These are phyloP conservation scores for Przewalskia tangutica DNA, from an alignment of 257 asterid genomes.

Conservation along the genomic window DNA sequence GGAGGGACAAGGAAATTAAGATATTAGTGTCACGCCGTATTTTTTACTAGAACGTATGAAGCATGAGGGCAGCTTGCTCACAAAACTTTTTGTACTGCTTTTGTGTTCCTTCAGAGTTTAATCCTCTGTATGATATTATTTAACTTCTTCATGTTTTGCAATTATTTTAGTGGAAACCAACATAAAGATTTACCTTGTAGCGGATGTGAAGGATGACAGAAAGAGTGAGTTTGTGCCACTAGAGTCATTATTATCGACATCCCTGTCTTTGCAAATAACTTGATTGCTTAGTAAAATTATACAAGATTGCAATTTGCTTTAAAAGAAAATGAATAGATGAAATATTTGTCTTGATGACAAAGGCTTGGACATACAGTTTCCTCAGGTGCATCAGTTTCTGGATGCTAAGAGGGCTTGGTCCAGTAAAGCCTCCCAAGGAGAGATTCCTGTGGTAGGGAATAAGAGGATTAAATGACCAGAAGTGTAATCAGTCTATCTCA, in stretches of 20 bases:
- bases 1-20: slow-evolving; percentile 4
- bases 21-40: background rate
- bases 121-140: background rate
- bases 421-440: slow-evolving; percentile 29
- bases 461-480: background rate
- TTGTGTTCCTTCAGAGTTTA: background rate
- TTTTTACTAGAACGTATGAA: background rate
- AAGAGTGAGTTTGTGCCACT: slow-evolving; percentile 34
- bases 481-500: background rate
- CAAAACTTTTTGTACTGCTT: background rate
- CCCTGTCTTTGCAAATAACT: slow-evolving; percentile 29
- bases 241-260: slow-evolving; percentile 43
- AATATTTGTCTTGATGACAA: background rate
- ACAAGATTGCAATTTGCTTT: background rate
- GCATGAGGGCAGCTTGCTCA: background rate
- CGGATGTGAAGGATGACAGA: slow-evolving; percentile 28
- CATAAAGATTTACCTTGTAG: slow-evolving; percentile 30
- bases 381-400: slow-evolving; percentile 41
- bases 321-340: background rate
- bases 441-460: slow-evolving; percentile 32
- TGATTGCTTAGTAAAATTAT: background rate
- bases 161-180: background rate
- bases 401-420: slow-evolving; percentile 48
- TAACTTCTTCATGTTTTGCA: background rate
- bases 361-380: slow-evolving; percentile 36